Base-by-base conservation (phyloP, 2,329 filamentous ascomycete genomes). In the Epichloe baconii region DNA sequence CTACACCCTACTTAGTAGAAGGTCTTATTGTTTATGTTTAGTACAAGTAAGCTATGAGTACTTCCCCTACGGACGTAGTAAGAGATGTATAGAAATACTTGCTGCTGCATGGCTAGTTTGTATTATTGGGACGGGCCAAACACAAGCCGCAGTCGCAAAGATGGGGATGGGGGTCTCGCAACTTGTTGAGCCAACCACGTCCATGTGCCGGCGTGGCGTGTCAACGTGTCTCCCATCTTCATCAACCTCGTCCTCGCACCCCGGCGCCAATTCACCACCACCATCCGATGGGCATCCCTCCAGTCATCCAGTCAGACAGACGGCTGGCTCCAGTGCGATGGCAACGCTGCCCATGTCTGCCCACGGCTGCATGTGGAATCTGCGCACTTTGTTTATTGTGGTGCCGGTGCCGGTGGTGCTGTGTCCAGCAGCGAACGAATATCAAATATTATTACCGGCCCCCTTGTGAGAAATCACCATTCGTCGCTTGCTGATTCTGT, bases 241-340 rank as follows among this genome's bases (percentile, higher is more conserved):
- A 48, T 44, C 45, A 48, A 38, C 44, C 19, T 48, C 44, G 35
- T 14, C 23, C 14, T 21, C 36, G 11, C 47, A 19, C 38, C 37
- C 37, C 38, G 38, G 50, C 50, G 37, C 44, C 37, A 51, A 43
- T 44, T 23, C 49, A 35, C 49, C 44, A 47, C 15, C n/a, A 15
- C 21, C 41, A 26, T 5, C 42, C 21, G 17, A 17, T 17, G 17
- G 17, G 17, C 3, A 21, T 21, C 19, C 19, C 19, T 21, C 19
- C 19, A 21, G 19, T 21, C 19, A 21, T 21, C 21, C 42, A 4
- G 12, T 15, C 12, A 44, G 42, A 44, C 26, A 31, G 31, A 11
- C 31, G 31, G 31, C 31, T 31, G 31, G 31, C 31, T 31, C 31
- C 31, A 31, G 31, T 31, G 31, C 31, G 37, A 26, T 36, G 35